These are phyloP conservation scores for Paratinospora sagittata DNA, from an alignment of 164 flowering plant genomes.

Conservation along the genomic window DNA sequence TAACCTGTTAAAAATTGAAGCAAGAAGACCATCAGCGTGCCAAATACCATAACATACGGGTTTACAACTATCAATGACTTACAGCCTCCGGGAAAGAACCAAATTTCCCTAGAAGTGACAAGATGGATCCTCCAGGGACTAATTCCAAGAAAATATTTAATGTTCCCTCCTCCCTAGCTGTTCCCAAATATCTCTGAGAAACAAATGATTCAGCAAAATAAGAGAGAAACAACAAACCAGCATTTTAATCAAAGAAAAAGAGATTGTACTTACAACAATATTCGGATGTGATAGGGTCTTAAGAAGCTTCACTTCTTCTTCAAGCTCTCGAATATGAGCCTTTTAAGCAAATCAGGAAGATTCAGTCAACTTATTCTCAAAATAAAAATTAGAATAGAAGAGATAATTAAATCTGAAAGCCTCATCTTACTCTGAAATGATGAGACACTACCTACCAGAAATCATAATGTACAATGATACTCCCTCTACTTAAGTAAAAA, in stretches of 20 bases:
- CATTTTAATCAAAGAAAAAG: background rate
- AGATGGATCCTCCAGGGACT: conserved; percentile 98
- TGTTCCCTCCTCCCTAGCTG: conserved; percentile 81
- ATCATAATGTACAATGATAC: background rate
- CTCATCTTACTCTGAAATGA: background rate
- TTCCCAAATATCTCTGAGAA: conserved; percentile 87
- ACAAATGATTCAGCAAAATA: conserved; percentile 13
- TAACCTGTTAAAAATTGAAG: conserved; percentile 45
- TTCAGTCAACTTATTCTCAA: conserved; percentile 3
- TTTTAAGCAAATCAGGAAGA: conserved; percentile 20
- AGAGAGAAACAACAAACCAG: conserved; percentile 5
- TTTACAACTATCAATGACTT: conserved; percentile 25
- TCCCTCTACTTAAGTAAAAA: background rate
- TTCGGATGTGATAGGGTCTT: conserved; percentile 88
- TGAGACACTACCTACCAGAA: background rate
- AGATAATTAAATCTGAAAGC: background rate
- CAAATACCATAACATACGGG: conserved; percentile 1
- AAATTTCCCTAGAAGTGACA: conserved; percentile 90
- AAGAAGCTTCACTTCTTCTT: conserved; percentile 93
- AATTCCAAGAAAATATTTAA: conserved; percentile 88
- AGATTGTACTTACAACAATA: conserved; percentile 67
- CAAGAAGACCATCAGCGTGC: conserved; percentile 6
- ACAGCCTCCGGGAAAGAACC: conserved; percentile 96
- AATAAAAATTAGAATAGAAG: background rate
- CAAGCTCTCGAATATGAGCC: conserved; percentile 88